Evolutionary conservation across 1,139 yeast genomes (phyloP).

Genomic region (Waltiozyma sp.): DNA sequence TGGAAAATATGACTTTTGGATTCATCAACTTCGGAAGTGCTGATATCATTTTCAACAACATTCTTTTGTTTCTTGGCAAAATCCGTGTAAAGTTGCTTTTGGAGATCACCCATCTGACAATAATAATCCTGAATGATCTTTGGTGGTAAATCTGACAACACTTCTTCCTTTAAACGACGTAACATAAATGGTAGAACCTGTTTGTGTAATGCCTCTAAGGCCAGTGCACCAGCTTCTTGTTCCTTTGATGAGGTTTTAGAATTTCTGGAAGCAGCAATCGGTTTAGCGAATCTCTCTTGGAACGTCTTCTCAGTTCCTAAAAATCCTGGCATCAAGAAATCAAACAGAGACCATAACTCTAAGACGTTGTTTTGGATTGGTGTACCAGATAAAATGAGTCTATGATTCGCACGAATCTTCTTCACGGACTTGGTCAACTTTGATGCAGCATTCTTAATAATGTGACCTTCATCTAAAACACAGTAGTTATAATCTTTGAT

Average conservation of each 20-base stretch:
- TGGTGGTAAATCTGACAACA: constrained; percentile 91
- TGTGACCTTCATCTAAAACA: constrained; percentile 96
- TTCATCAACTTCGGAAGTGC: constrained; percentile 29
- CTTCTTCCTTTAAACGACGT: constrained; percentile 94
- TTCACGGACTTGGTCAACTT: constrained; percentile 87
- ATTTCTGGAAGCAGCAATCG: constrained; percentile 89
- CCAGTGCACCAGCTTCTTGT: constrained; percentile 95
- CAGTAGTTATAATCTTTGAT: constrained; percentile 78
- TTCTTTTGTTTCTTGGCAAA: constrained; percentile 83
- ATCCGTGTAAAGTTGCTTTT: constrained; percentile 76
- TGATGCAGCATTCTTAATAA: constrained; percentile 83
- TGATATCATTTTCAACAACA: constrained; percentile 55
- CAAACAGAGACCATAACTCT: constrained; percentile 95
- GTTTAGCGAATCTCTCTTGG: constrained; percentile 93
- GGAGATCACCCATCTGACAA: constrained; percentile 88
- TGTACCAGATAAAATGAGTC: constrained; percentile 88
- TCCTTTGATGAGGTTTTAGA: constrained; percentile 88
- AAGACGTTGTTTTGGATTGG: constrained; percentile 96
- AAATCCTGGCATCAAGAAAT: constrained; percentile 97
- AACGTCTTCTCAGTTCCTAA: constrained; percentile 90
- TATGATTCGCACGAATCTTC: constrained; percentile 70
- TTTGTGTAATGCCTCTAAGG: constrained; percentile 89
- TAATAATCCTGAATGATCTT: constrained; percentile 97
- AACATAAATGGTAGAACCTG: constrained; percentile 95
- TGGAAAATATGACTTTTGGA: constrained; percentile 92